Evolutionary conservation across 1,139 yeast genomes (phyloP).

Genomic region (Pichia sorboxylosa): DNA sequence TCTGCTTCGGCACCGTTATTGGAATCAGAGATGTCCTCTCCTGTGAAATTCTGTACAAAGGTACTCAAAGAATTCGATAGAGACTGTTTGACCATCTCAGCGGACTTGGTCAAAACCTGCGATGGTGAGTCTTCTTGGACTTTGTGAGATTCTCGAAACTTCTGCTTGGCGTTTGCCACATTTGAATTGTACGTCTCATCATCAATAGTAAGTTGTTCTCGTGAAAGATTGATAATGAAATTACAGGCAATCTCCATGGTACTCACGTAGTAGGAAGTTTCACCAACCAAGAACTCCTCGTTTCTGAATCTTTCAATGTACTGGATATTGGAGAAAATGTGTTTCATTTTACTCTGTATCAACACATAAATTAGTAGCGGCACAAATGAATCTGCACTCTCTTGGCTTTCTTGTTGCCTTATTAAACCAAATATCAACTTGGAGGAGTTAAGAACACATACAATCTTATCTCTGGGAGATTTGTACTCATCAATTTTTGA

Average conservation of each 20-base stretch:
- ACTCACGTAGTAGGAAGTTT: constrained; percentile 76
- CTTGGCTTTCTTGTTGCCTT: constrained; percentile 39
- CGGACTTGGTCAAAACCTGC: constrained; percentile 39
- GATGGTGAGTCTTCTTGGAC: constrained; percentile 28
- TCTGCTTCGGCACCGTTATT: background rate
- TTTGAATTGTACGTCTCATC: constrained; percentile 43
- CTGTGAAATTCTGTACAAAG: constrained; percentile 7
- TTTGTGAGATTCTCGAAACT: constrained; percentile 14
- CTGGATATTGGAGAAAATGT: constrained; percentile 63
- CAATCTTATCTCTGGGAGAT: constrained; percentile 90
- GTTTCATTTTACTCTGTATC: constrained; percentile 49
- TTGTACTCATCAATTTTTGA: constrained; percentile 69
- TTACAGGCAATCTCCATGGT: constrained; percentile 79
- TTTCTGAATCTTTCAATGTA: constrained; percentile 80
- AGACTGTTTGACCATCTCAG: constrained; percentile 40
- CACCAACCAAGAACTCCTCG: constrained; percentile 70
- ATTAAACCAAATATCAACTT: constrained; percentile 83
- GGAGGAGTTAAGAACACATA: constrained; percentile 83
- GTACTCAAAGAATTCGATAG: constrained; percentile 12
- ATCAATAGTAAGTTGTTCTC: constrained; percentile 48
- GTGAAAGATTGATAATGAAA: constrained; percentile 53
- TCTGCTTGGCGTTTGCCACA: constrained; percentile 27
- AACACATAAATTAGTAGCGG: constrained; percentile 78
- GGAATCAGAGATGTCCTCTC: background rate
- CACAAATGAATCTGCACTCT: constrained; percentile 87